Conservation (phyloP, 2,329 filamentous ascomycete genomes). For the Trichophyton simii region DNA sequence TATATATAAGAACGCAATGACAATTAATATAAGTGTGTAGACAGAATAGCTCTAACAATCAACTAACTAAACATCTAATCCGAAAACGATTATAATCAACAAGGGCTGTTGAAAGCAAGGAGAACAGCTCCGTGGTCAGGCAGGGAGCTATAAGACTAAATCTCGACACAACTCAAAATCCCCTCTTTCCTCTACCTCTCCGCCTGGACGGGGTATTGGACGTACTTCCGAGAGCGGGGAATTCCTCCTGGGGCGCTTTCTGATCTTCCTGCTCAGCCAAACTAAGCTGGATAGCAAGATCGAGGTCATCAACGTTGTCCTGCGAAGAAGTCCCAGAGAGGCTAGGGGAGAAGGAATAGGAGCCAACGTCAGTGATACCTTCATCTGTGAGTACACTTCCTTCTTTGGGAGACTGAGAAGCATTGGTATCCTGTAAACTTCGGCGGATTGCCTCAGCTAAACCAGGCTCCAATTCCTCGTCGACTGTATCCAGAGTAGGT, state of each 20-base stretch:
- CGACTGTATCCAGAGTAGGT: constrained; percentile 26
- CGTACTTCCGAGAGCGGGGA: constrained; percentile 17
- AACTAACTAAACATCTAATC: neutral
- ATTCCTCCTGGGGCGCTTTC: constrained; percentile 18
- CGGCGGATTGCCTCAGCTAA: constrained; percentile 52
- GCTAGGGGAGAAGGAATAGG: constrained; percentile 7
- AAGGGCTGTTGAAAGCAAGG: neutral
- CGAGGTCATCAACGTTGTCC: constrained; percentile 44
- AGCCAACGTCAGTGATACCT: neutral
- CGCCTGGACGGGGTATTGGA: constrained; percentile 9
- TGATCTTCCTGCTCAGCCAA: constrained; percentile 43
- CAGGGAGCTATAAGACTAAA: constrained; percentile 6
- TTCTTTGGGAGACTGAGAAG: constrained; percentile 23
- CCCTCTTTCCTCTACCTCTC: neutral
- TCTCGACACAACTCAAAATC: neutral
- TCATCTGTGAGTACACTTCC: constrained; percentile 16
- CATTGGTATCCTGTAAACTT: constrained; percentile 31
- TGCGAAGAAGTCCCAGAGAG: constrained; percentile 20
- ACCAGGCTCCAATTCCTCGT: constrained; percentile 44
- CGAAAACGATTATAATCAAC: neutral
- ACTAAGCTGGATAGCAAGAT: constrained; percentile 51
- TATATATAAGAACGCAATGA: no score
- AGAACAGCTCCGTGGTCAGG: neutral
- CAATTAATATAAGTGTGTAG: no score
- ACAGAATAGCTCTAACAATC: neutral